Evolutionary conservation across 2,329 filamentous ascomycete genomes (phyloP).

Genomic region (Akanthomyces dipterigenus): DNA sequence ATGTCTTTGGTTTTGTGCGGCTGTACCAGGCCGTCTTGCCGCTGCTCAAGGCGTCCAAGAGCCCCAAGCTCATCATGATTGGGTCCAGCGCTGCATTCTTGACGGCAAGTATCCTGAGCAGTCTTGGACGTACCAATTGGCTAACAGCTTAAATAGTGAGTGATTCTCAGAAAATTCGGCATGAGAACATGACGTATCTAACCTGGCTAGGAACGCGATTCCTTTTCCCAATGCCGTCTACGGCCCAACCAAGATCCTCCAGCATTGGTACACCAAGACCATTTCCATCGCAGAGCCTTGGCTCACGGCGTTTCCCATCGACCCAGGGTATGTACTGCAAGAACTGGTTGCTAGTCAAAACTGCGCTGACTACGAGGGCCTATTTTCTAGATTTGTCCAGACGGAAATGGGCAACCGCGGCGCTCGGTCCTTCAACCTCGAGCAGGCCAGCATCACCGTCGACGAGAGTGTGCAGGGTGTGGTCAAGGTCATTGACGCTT

Average conservation of each 20-base stretch:
- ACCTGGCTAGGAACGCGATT: slow-evolving; percentile 14
- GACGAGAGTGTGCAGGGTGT: slow-evolving; percentile 16
- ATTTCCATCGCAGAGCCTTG: slow-evolving; percentile 25
- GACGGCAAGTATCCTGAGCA: not conserved
- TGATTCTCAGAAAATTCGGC: not conserved
- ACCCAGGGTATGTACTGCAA: slow-evolving; percentile 18
- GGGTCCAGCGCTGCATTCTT: slow-evolving; percentile 23
- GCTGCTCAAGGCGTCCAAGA: slow-evolving; percentile 27
- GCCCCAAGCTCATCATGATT: slow-evolving; percentile 33
- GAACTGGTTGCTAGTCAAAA: too few species aligned
- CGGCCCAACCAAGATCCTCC: slow-evolving; percentile 33
- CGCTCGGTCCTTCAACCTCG: slow-evolving; percentile 24
- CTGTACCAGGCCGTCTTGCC: slow-evolving; percentile 38
- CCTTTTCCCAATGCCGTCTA: slow-evolving; percentile 31
- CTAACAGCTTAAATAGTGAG: not conserved
- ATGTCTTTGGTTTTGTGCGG: slow-evolving; percentile 33
- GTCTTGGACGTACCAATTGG: rapidly evolving
- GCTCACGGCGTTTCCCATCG: slow-evolving; percentile 25
- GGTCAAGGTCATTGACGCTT: slow-evolving; percentile 3
- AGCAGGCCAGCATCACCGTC: slow-evolving; percentile 27
- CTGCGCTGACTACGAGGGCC: not conserved
- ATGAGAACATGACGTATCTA: not conserved
- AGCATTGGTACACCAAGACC: slow-evolving; percentile 23
- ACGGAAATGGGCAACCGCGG: slow-evolving; percentile 35
- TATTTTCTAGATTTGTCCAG: slow-evolving; percentile 26